These are phyloP conservation scores for Penicillium glabrum DNA, from an alignment of 2,329 filamentous ascomycete genomes.

Conservation along the genomic window DNA sequence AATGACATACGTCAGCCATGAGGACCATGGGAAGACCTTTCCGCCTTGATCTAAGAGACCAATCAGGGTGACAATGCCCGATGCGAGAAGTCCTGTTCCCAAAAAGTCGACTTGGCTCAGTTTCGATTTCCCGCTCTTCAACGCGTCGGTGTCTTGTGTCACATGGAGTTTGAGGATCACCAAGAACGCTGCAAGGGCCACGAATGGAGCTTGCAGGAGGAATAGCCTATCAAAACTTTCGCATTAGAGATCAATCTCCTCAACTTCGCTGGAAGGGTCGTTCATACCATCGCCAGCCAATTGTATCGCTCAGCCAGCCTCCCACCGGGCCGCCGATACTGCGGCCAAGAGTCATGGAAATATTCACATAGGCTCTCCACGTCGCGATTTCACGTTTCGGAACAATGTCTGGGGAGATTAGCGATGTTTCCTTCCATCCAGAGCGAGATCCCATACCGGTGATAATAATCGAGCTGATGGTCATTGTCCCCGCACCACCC, in stretches of 20 bases:
- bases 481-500: slow-evolving; percentile 47
- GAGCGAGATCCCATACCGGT: slow-evolving; percentile 24
- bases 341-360: slow-evolving; percentile 51
- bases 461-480: slow-evolving; percentile 49
- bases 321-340: slow-evolving; percentile 57
- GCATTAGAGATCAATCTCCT: background rate
- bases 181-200: slow-evolving; percentile 36
- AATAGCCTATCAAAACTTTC: slow-evolving; percentile 23
- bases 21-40: slow-evolving; percentile 37
- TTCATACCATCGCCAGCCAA: slow-evolving; percentile 65
- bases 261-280: fast-evolving
- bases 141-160: background rate
- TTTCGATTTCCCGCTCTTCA: slow-evolving; percentile 22
- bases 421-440: background rate
- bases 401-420: slow-evolving; percentile 42
- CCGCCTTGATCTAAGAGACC: slow-evolving; percentile 53
- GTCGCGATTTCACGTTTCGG: slow-evolving; percentile 50
- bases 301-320: slow-evolving; percentile 60
- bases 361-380: slow-evolving; percentile 54
- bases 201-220: slow-evolving; percentile 28
- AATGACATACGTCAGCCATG: slow-evolving; percentile 20
- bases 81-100: slow-evolving; percentile 51
- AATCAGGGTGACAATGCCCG: slow-evolving; percentile 46
- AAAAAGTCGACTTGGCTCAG: slow-evolving; percentile 60
- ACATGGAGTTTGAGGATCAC: slow-evolving; percentile 45